These are phyloP conservation scores for Ophiocordyceps polyrhachis-furcata DNA, from an alignment of 2,329 filamentous ascomycete species.

Conservation along the genomic window DNA sequence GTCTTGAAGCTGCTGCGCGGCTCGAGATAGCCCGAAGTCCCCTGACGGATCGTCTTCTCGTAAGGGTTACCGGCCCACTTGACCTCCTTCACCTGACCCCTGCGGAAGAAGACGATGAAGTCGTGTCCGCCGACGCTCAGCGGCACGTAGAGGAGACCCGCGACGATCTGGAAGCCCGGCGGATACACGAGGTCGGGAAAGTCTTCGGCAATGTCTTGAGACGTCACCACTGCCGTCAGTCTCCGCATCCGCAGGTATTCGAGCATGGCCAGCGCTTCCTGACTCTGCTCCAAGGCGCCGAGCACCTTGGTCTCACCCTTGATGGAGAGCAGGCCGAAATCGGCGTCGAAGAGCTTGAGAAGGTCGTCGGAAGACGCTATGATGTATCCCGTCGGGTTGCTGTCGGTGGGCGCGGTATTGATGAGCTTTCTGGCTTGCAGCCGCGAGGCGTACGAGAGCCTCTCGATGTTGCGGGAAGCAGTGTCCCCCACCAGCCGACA, in stretches of 20 bases:
- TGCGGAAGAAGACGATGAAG: slow-evolving; percentile 86
- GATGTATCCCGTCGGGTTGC: slow-evolving; percentile 77
- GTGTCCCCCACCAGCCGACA: slow-evolving; percentile 75
- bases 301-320: slow-evolving; percentile 77
- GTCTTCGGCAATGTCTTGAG: slow-evolving; percentile 55
- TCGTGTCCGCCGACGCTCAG: slow-evolving; percentile 57
- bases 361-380: slow-evolving; percentile 77
- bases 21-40: slow-evolving; percentile 56
- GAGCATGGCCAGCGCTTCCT: slow-evolving; percentile 67
- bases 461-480: slow-evolving; percentile 71
- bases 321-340: slow-evolving; percentile 73
- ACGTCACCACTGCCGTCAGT: slow-evolving; percentile 57
- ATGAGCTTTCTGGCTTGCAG: slow-evolving; percentile 77
- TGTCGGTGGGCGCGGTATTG: slow-evolving; percentile 62
- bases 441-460: slow-evolving; percentile 68
- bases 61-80: slow-evolving; percentile 82
- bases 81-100: slow-evolving; percentile 53
- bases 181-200: slow-evolving; percentile 67
- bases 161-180: slow-evolving; percentile 61
- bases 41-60: slow-evolving; percentile 55
- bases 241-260: slow-evolving; percentile 67
- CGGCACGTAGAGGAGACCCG: slow-evolving; percentile 66
- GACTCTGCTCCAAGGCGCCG: slow-evolving; percentile 53
- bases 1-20: slow-evolving; percentile 62
- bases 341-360: slow-evolving; percentile 66